A percentile compares a stretch with the other conserved stretches of the same genome.
Conservation (phyloP, 1,284 basidiomycete genomes). For the Marasmius sp. region DNA sequence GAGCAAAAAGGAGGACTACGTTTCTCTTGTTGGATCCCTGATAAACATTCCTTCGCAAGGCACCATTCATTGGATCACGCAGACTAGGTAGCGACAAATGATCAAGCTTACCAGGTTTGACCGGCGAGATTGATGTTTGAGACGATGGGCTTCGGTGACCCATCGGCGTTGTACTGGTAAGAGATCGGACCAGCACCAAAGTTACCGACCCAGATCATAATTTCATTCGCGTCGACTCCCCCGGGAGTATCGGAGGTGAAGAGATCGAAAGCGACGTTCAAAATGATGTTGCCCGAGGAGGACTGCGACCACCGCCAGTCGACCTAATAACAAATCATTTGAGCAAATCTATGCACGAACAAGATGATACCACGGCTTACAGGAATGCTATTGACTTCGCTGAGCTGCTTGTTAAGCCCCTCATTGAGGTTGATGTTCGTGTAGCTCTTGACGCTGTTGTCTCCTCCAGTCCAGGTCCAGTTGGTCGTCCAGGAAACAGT, state of each 20-base stretch:
- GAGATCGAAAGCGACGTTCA: constrained; percentile 61
- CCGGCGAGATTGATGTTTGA: constrained; percentile 47
- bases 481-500: constrained; percentile 52
- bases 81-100: neutral
- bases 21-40: constrained; percentile 58
- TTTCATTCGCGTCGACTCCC: constrained; percentile 55
- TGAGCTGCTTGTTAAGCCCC: constrained; percentile 54
- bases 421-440: constrained; percentile 54
- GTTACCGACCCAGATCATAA: constrained; percentile 70
- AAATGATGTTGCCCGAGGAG: constrained; percentile 34
- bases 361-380: neutral
- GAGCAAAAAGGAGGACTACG: constrained; percentile 62
- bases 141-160: constrained; percentile 47
- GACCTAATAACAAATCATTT: constrained; percentile 26
- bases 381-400: constrained; percentile 52
- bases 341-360: constrained; percentile 18
- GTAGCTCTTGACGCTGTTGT: constrained; percentile 57
- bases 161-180: constrained; percentile 41
- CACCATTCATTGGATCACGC: neutral
- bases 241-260: constrained; percentile 56
- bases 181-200: constrained; percentile 61
- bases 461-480: constrained; percentile 47
- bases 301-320: constrained; percentile 44
- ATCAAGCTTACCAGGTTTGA: constrained; percentile 42
- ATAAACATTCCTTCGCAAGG: constrained; percentile 51